Evolutionary conservation across 2,329 filamentous ascomycete genomes (phyloP).

Genomic region (Pseudopyrenochaeta lycopersici): DNA sequence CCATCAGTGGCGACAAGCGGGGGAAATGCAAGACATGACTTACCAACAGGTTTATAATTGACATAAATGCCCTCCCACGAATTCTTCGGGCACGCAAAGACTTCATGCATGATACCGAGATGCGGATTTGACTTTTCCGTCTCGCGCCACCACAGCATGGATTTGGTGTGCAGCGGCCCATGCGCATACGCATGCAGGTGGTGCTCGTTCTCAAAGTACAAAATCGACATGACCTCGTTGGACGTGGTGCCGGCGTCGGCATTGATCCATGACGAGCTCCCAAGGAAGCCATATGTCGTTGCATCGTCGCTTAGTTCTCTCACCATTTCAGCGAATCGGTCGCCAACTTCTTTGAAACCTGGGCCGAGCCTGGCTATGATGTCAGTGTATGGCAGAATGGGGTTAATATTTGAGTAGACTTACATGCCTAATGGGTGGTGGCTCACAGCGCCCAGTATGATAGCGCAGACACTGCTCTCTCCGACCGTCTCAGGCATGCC

Average conservation of each 20-base stretch:
- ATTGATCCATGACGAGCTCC: conserved; percentile 10
- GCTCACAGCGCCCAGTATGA: conserved; percentile 10
- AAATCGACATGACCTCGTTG: conserved; percentile 11
- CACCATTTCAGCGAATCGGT: conserved; percentile 7
- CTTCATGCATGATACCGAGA: conserved; percentile 20
- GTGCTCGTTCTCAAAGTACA: conserved; percentile 19
- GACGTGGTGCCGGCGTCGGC: conserved; percentile 3
- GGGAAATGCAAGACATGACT: not conserved
- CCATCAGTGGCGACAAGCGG: too few relatives aligned
- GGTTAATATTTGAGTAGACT: too few relatives aligned
- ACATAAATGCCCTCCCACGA: conserved; percentile 22
- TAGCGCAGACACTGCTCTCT: conserved; percentile 10
- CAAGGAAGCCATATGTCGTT: conserved; percentile 6
- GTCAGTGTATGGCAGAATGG: too few relatives aligned
- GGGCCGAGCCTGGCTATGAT: conserved; percentile 1
- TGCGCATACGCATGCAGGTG: conserved; percentile 17
- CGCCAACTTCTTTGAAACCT: conserved; percentile 13
- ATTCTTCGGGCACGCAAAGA: conserved; percentile 16
- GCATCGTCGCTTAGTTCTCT: conserved; percentile 2
- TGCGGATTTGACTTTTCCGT: conserved; percentile 8
- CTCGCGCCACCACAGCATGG: conserved; percentile 15
- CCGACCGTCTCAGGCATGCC: conserved; percentile 3
- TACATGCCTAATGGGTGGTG: conserved; percentile 18
- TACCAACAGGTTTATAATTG: conserved; percentile 17
- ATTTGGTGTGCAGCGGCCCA: conserved; percentile 8